These are phyloP conservation scores for Amaranthus tricolor DNA, from an alignment of 179 eudicot species.

Conservation along the genomic window DNA sequence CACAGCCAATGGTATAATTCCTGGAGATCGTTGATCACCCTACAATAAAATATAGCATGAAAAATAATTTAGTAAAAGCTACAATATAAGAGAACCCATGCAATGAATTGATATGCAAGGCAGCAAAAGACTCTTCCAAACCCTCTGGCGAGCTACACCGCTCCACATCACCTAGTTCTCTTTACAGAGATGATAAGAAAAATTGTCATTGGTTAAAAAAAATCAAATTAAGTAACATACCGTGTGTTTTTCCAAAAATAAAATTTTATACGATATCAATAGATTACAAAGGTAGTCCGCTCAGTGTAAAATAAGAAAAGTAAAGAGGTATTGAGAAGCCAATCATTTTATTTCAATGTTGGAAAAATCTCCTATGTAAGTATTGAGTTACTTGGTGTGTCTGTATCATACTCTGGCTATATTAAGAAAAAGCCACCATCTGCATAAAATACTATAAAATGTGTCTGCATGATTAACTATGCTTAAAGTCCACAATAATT, in stretches of 20 bases:
- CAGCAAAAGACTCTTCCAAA: neutral
- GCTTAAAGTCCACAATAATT: no score
- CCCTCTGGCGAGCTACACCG: neutral
- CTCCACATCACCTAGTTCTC: neutral
- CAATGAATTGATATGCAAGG: neutral
- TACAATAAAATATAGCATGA: conserved; percentile 26
- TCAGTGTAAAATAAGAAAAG: neutral
- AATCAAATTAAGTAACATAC: neutral
- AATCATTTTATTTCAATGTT: neutral
- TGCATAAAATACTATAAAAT: no score
- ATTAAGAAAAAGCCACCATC: neutral
- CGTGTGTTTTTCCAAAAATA: neutral
- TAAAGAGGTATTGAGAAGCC: neutral
- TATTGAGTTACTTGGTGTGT: neutral
- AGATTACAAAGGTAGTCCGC: neutral
- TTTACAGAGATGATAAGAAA: neutral
- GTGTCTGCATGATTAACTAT: no score
- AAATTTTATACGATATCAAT: neutral
- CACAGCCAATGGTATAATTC: conserved; percentile 97
- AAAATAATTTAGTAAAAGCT: neutral
- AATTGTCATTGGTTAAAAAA: neutral
- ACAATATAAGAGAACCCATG: neutral
- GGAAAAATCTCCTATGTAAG: neutral
- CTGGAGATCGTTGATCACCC: conserved; percentile 99
- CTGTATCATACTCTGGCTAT: neutral